phyloP scores from a whole-genome alignment of 441 rosid species.

The Croton setiger region DNA sequence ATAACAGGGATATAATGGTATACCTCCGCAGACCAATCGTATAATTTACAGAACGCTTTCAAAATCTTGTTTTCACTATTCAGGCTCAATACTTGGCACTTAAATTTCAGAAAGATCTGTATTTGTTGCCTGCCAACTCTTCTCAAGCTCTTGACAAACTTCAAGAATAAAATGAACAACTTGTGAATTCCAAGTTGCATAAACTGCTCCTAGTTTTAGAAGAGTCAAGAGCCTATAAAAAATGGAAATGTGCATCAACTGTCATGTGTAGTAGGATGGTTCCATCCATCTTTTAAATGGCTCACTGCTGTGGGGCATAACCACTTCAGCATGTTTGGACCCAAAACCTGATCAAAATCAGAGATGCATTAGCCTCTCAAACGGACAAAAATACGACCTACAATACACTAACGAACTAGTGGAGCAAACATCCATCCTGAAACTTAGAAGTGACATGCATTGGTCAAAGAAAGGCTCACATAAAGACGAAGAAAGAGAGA shows the following conservation, averaged over 20 bases:
- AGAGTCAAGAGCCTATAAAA: neutral
- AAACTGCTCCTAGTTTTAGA: neutral
- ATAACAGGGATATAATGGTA: neutral
- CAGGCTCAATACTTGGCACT: neutral
- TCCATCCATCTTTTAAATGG: constrained; percentile 60
- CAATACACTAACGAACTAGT: neutral
- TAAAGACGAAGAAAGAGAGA: neutral
- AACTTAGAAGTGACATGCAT: neutral
- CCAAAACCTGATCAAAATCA: constrained; percentile 52
- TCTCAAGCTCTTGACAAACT: neutral
- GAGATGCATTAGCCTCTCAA: constrained; percentile 12
- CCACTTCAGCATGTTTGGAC: constrained; percentile 72
- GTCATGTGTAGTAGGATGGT: constrained; percentile 47
- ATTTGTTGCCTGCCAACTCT: neutral
- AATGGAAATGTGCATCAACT: constrained; percentile 24
- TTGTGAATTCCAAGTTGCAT: neutral
- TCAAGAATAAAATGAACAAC: constrained; percentile 1
- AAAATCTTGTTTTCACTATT: neutral
- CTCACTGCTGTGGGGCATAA: constrained; percentile 54
- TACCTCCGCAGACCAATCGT: neutral
- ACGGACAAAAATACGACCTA: neutral
- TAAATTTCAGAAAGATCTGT: neutral
- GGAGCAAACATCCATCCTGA: neutral
- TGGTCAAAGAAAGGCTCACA: neutral
- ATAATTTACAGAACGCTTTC: neutral